Base-by-base conservation (phyloP, 345 rosid genomes). In the Kandelia obovata region DNA sequence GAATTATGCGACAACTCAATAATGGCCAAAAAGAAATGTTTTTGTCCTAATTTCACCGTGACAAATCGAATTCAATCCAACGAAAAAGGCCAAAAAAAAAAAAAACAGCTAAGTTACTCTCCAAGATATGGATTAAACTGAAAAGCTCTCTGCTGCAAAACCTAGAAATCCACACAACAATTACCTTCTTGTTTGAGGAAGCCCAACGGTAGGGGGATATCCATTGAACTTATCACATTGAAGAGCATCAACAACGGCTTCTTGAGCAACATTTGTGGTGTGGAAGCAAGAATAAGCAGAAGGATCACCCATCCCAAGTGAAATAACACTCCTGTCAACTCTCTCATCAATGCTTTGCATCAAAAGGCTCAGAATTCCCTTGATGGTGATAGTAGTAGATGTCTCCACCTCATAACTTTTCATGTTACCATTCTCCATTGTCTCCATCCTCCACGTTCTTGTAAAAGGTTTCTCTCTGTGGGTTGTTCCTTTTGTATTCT, bases 231-330 rank as follows among this genome's bases (percentile, higher is more conserved):
- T 89, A 16, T 82, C 76, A 30, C 93, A 95, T 59, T 74, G 84
- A 72, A 95, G 93, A 69, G 97, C 74, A 59, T 86, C 88, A 34
- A 77, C 68, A 69, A 87, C 92, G 77, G 99, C 90, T 66, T 86
- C 74, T 37, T 58, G 79, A 53, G 96, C 92, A 62, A 75, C 79
- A 53, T 75, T 87, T 4, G 96, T 77, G 5, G 97, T 84, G 21
- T 74, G 90, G 70, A 91, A 95, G 75, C 96, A 91, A 17, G 96
- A 83, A 70, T 87, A 83, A 8, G 83, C 88, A 46, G 96, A 77
- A 52, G 99, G 99, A 83, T 95, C 99, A 49, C 99, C 99, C 84
- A 94, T 85, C 5, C 97, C 97, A 11, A 91, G 72, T 4, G 97
- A 87, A 78, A 93, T 85, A 31, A 86, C 77, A 74, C 67, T 83